These are phyloP conservation scores for Pistacia vera DNA, from an alignment of 345 rosid genomes.

Conservation along the genomic window DNA sequence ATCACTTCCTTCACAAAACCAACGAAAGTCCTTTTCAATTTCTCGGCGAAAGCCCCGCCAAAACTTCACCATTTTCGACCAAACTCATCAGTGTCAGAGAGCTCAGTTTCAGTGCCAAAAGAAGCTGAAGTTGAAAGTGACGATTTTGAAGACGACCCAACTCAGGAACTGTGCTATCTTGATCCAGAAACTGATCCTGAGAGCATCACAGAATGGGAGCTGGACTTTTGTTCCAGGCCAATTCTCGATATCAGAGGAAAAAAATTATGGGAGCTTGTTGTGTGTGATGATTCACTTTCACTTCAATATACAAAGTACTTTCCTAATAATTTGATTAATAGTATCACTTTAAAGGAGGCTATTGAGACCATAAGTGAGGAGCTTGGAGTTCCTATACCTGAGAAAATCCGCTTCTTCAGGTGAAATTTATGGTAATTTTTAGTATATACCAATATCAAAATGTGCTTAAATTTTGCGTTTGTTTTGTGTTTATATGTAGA, in stretches of 20 bases:
- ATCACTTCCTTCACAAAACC: constrained; percentile 38
- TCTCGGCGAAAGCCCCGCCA: constrained; percentile 24
- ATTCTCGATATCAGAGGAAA: constrained; percentile 88
- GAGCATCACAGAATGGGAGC: constrained; percentile 82
- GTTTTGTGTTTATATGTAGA: not conserved
- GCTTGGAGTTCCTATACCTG: constrained; percentile 75
- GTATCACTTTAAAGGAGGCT: constrained; percentile 83
- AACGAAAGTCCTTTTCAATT: constrained; percentile 30
- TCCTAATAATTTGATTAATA: constrained; percentile 90
- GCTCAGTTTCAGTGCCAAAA: constrained; percentile 57
- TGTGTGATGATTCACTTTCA: constrained; percentile 81
- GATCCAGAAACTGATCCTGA: constrained; percentile 77
- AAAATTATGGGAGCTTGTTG: constrained; percentile 94
- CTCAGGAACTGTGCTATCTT: constrained; percentile 72
- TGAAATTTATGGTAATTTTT: constrained; percentile 12
- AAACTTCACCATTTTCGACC: constrained; percentile 40
- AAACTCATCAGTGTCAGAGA: constrained; percentile 42
- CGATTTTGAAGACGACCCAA: constrained; percentile 65
- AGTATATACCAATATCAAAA: not conserved
- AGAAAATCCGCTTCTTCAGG: constrained; percentile 90
- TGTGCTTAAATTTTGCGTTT: not conserved
- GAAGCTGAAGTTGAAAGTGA: constrained; percentile 36
- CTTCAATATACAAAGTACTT: constrained; percentile 88
- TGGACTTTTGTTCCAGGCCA: constrained; percentile 95
- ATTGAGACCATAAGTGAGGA: constrained; percentile 61